phyloP scores from a whole-genome alignment of 805 yeast species.

The Brettanomyces anomalus region DNA sequence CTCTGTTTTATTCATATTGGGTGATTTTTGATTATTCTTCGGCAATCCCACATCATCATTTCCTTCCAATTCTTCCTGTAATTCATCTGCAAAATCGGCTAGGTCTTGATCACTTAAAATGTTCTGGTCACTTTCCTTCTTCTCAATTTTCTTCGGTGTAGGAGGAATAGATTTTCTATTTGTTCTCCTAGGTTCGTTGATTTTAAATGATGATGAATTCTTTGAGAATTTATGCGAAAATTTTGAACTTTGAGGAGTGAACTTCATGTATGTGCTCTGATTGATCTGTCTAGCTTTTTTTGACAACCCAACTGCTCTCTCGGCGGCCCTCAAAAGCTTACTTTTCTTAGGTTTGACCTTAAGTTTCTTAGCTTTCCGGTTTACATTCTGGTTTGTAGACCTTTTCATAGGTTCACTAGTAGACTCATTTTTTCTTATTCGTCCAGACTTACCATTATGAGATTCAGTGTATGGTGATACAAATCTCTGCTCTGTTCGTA shows the following conservation, averaged over 20 bases:
- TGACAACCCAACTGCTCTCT: conserved; percentile 8
- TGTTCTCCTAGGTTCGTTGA: no score
- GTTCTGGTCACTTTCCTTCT: neutral
- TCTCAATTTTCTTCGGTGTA: conserved; percentile 2
- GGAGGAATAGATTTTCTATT: neutral
- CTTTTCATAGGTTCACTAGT: no score
- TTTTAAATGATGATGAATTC: no score
- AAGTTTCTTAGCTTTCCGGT: neutral
- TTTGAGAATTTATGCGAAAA: no score
- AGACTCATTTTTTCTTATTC: no score
- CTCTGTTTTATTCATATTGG: neutral
- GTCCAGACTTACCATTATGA: no score
- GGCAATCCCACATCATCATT: neutral
- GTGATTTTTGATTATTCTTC: neutral
- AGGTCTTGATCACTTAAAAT: conserved; percentile 15
- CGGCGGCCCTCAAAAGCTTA: conserved; percentile 14
- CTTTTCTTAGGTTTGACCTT: conserved; percentile 12
- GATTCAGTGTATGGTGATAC: no score
- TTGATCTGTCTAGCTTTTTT: neutral
- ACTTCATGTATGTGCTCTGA: neutral
- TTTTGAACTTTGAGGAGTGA: neutral
- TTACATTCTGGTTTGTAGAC: no score
- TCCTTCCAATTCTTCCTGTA: conserved; percentile 15
- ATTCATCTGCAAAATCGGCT: conserved; percentile 16
- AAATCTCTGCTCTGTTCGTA: no score